Evolutionary conservation across 225 moss, liverwort and hornwort genomes (phyloP), one percentile per base, ranked within the genome.

Genomic region (Antitrichia curtipendula): DNA sequence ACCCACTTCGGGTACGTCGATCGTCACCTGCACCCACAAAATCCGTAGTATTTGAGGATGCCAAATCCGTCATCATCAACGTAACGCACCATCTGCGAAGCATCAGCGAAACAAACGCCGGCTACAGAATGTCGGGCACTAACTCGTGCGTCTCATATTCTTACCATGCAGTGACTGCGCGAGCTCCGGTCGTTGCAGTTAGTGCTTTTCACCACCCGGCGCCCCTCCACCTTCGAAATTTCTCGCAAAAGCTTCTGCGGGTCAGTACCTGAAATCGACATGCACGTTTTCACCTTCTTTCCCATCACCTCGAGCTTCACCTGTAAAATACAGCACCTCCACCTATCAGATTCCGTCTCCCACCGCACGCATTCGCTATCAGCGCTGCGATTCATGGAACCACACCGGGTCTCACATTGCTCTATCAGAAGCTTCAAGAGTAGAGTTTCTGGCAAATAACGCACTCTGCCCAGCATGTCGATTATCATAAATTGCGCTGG

Each of bases 141-240:
- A 3, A 75, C 17, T 38, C 49, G 6, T 2, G 41, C 20, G 27
- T 56, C 15, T 9, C 50, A 3, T 16, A 8, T 8, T 78, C 84
- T 73, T 81, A 96, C 96, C 91, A 96, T 93, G 90, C 96, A 96
- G 73, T 96, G 96, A 76, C 96, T 96, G 54, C 96, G 95, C 43
- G 96, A 96, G 86, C 96, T 96, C 58, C 96, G 87, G 80, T 96
- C 96, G 81, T 96, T 96, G 82, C 96, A 96, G 82, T 95, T 95
- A 8, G 96, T 96, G 69, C 92, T 94, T 84, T 96, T 96, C 38
- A 94, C 94, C 28, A 96, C 95, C 22, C 96, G 90, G 22, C 94
- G 87, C 77, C 94, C 95, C 85, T 96, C 96, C 12, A 95, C 95
- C 88, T 95, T 95, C 62, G 94, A 92, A 40, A 96, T 96, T 52